Evolutionary conservation across 495 filamentous ascomycete genomes (phyloP), one percentile per base, ranked within the genome.

Genomic region (Elaphomyces granulatus): DNA sequence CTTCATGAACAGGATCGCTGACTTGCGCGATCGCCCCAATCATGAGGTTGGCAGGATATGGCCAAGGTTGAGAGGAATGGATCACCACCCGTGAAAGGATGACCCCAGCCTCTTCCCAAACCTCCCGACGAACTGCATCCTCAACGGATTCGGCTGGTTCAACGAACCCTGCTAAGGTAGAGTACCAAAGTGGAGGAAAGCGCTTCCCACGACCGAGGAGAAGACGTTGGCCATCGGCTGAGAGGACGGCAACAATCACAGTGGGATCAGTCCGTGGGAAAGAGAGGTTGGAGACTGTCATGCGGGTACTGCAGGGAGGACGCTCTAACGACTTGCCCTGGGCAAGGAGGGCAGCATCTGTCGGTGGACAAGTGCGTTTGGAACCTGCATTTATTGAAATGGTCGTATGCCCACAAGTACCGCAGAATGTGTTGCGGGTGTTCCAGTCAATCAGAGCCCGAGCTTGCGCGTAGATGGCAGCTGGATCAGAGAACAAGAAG

Each of bases 231-330:
- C 74, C 76, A 49, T 88, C 80, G 31, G 71, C 59, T 32, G 78
- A 85, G 30, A 95, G 66, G 10, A 94, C 76, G 2, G 88, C 92
- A 68, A 93, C 86, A 57, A 98, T 96, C 43, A 96, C 80, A 3
- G 86, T 94, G 2, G 88, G 87, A 54, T 96, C 87, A 8, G 88
- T 94, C 32, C 92, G 82, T 8, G 90, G 90, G 68, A 98, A 98
- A 41, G 68, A 74, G 36, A 93, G 66, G 63, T 94, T 94, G 19
- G 81, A 82, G 40, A 73, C 48, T 2, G 65, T 66, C 4, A 62
- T 68, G n/a, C 64, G 42, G 2, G 87, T 94, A 8, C 73, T 74
- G 55, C 90, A 96, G 10, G 76, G 70, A 1, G 72, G 69, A 15
- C 83, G 74, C 36, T 75, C 61, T 31, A 44, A 34, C 0, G 61